A percentile compares a stretch with the other conserved stretches of the same genome.
Conservation (phyloP, 2,329 filamentous ascomycete species). For the Verticillium tricorpus region DNA sequence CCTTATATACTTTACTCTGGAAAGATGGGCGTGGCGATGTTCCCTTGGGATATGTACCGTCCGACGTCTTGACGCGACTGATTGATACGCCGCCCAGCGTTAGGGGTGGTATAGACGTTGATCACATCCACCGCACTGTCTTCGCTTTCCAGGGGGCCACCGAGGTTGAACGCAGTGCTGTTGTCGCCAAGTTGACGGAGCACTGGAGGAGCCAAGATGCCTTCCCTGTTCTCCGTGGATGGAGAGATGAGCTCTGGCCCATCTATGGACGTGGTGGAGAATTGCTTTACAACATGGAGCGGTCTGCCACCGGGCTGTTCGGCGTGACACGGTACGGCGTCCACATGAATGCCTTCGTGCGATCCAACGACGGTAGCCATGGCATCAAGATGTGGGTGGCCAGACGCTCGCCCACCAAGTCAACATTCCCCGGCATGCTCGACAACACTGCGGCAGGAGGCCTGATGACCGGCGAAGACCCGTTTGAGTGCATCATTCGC, state of each 20-base stretch:
- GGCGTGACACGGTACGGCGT: slow-evolving; percentile 76
- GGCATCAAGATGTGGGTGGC: slow-evolving; percentile 83
- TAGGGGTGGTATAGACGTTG: slow-evolving; percentile 56
- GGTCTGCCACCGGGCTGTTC: slow-evolving; percentile 69
- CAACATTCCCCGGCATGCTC: slow-evolving; percentile 86
- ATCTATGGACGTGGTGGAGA: slow-evolving; percentile 63
- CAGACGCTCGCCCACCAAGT: slow-evolving; percentile 68
- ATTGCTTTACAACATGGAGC: slow-evolving; percentile 70
- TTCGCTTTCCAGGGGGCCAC: slow-evolving; percentile 56
- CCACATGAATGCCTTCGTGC: slow-evolving; percentile 73
- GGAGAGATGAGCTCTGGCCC: slow-evolving; percentile 77
- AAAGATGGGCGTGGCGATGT: slow-evolving; percentile 57
- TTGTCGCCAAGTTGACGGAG: slow-evolving; percentile 50
- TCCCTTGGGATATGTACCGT: slow-evolving; percentile 59
- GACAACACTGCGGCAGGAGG: slow-evolving; percentile 91
- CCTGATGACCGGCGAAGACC: slow-evolving; percentile 73
- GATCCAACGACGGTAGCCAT: slow-evolving; percentile 29
- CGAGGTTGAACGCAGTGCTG: slow-evolving; percentile 57
- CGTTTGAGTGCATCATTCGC: slow-evolving; percentile 76
- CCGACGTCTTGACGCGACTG: slow-evolving; percentile 45
- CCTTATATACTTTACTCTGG: slow-evolving; percentile 63
- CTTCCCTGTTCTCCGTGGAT: slow-evolving; percentile 72
- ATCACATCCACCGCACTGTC: slow-evolving; percentile 57
- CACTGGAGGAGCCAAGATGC: slow-evolving; percentile 66
- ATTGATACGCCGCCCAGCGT: slow-evolving; percentile 40